Base-by-base conservation (phyloP, 2,329 filamentous ascomycete species). In the Karstenula rhodostoma region DNA sequence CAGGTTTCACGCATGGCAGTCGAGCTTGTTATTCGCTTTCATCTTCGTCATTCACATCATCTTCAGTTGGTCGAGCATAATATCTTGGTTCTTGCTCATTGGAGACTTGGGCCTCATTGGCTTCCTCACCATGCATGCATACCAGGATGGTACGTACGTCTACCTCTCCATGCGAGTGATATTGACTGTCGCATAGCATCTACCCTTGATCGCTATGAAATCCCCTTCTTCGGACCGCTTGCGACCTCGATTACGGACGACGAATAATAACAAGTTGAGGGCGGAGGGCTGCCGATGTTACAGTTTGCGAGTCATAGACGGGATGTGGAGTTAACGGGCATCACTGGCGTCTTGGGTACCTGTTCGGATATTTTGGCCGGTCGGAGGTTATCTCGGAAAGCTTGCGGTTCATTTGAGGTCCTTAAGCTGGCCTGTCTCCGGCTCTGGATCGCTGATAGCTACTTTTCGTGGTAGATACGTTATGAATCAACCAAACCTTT, bases 1-100 rank as follows among this genome's bases (percentile, higher is more conserved):
- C 67, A 94, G 92, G 65, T 98, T 98, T 70, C 95, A 99, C 78
- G 95, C 95, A 8, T 99, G 95, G 94, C 95, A 99, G 80, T 92
- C 91, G 7, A 89, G 90, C 65, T 83, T 97, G 71, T 79, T 96
- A 3, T 97, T 97, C 77, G 90, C 91, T 0, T 86, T 86, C 51
- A 76, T 87, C 42, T 87, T 87, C 67, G 83, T 86, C 71, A 70
- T 97, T 25, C 94, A 98, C 75, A 84, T 98, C 40, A 81, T 98
- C 44, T 90, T 98, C 78, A 90, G 89, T 13, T 97, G 93, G 91
- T 94, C 92, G 25, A 85, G 83, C 1, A 88, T 96, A 57, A 82
- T 98, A 1, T 94, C 90, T 63, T 97, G 93, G 91, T 75, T 94
- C 22, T 80, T 99, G 55, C 89, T 97, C 64, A 78, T 92, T 10